Evolutionary conservation across 139 green algal genomes (phyloP).

Genomic region (Volvox reticuliferus): DNA sequence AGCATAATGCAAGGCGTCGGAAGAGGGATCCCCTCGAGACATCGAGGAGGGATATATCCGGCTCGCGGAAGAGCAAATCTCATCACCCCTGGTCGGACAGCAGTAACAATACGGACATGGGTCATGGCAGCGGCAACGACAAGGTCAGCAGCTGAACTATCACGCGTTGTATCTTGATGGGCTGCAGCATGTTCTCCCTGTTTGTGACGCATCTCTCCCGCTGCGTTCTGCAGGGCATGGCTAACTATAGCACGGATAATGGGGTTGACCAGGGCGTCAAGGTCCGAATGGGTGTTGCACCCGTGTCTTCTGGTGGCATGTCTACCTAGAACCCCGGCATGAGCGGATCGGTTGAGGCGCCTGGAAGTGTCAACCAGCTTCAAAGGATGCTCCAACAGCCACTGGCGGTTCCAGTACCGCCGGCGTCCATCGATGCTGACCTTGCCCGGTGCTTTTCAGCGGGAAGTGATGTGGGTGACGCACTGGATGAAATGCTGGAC

Average conservation of each 20-base stretch:
- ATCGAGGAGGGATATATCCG: background rate
- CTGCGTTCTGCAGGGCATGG: background rate
- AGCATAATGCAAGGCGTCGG: conserved; percentile 46
- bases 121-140: background rate
- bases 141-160: no score
- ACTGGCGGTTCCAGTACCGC: background rate
- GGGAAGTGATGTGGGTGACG: background rate
- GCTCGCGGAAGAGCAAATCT: conserved; percentile 5
- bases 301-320: background rate
- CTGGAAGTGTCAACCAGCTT: background rate
- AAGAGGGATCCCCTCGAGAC: conserved; percentile 42
- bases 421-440: background rate
- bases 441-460: background rate
- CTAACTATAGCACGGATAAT: background rate
- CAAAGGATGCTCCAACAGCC: background rate
- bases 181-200: background rate
- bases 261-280: conserved; percentile 2
- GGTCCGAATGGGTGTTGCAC: background rate
- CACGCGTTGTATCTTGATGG: background rate
- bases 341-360: background rate
- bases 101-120: conserved; percentile 15
- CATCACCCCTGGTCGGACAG: conserved; percentile 20
- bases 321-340: background rate
- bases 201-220: background rate
- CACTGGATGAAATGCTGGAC: conserved; percentile 31